These are phyloP conservation scores for Forsythia suspensa DNA, from an alignment of 257 asterid species.

Conservation along the genomic window DNA sequence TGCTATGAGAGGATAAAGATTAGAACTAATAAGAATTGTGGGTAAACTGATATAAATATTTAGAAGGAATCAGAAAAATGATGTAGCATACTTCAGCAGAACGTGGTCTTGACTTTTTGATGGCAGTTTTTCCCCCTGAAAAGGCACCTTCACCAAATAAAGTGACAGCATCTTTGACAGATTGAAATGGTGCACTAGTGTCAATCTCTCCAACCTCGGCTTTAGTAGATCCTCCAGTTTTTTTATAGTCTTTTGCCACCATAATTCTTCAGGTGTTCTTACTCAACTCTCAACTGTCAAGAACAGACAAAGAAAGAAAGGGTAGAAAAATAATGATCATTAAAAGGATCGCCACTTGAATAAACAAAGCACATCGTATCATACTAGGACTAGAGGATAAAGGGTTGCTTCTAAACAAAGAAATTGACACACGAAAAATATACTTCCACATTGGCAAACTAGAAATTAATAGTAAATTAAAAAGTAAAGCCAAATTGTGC, in stretches of 20 bases:
- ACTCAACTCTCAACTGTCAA: slow-evolving; percentile 35
- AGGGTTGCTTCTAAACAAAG: not conserved
- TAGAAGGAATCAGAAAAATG: slow-evolving; percentile 10
- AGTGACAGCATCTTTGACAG: slow-evolving; percentile 94
- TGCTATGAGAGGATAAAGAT: not conserved
- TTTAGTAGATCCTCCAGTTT: slow-evolving; percentile 56
- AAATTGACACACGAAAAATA: no score
- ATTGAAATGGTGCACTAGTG: slow-evolving; percentile 95
- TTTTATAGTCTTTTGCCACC: slow-evolving; percentile 83
- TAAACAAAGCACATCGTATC: not conserved
- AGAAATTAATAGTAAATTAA: not conserved
- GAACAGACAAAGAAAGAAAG: slow-evolving; percentile 19
- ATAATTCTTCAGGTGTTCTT: slow-evolving; percentile 37
- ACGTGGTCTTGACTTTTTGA: slow-evolving; percentile 64
- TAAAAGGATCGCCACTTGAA: not conserved
- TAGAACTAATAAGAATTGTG: not conserved
- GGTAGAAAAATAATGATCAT: not conserved
- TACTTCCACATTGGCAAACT: not conserved
- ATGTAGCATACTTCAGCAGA: slow-evolving; percentile 64
- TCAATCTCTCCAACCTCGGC: slow-evolving; percentile 89
- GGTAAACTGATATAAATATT: not conserved
- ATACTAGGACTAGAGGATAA: not conserved
- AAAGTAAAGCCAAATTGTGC: not conserved
- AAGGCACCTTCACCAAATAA: slow-evolving; percentile 91
- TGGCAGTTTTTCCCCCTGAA: slow-evolving; percentile 70